Conservation (phyloP, 129 eudicot genomes). For the Pseudognaphalium luteoalbum region DNA sequence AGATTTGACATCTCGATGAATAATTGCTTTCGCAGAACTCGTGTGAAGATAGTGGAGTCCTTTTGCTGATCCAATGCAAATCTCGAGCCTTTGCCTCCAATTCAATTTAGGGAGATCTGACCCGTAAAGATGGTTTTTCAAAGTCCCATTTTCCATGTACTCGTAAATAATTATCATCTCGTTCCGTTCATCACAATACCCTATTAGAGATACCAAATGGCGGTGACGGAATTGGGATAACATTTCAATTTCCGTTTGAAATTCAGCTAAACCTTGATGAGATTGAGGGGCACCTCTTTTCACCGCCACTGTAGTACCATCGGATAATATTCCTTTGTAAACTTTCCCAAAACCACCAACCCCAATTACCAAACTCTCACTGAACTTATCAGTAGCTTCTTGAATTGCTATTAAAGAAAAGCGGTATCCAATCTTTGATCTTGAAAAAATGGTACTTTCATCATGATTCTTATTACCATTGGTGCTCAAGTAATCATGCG, state of each 20-base stretch:
- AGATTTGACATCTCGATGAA: conserved; percentile 76
- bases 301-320: conserved; percentile 56
- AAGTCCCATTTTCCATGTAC: conserved; percentile 72
- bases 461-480: conserved; percentile 13
- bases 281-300: conserved; percentile 62
- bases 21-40: conserved; percentile 53
- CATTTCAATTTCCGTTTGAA: conserved; percentile 74
- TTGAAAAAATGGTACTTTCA: conserved; percentile 42
- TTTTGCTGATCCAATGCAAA: conserved; percentile 66
- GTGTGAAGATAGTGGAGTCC: conserved; percentile 84
- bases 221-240: conserved; percentile 79
- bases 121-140: conserved; percentile 66
- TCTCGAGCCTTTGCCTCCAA: conserved; percentile 76
- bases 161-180: conserved; percentile 74
- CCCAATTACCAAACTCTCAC: conserved; percentile 55
- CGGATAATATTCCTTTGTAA: conserved; percentile 57
- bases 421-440: conserved; percentile 54
- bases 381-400: conserved; percentile 65
- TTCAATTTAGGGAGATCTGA: conserved; percentile 54
- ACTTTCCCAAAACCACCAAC: conserved; percentile 83
- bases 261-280: conserved; percentile 62
- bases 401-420: conserved; percentile 53
- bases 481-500: neutral
- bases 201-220: conserved; percentile 69
- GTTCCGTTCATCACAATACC: conserved; percentile 61